Percentiles rank a stretch among this genome's conserved stretches.
phyloP scores from a whole-genome alignment of 2,329 filamentous ascomycete genomes.

The Ilyonectria robusta region DNA sequence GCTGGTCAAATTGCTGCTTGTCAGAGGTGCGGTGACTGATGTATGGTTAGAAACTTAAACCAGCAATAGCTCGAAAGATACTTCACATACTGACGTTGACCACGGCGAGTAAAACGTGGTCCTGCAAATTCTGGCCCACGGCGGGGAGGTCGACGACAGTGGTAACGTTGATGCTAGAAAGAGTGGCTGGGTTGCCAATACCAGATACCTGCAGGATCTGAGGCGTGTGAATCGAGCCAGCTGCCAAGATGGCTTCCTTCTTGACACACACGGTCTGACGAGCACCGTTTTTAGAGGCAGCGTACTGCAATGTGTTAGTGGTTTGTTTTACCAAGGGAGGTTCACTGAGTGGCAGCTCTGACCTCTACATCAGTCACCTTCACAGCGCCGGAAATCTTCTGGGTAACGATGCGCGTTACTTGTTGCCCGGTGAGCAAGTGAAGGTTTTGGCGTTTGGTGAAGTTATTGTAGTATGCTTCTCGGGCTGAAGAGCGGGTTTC shows the following conservation, averaged over 20 bases:
- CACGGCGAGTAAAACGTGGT: slow-evolving; percentile 48
- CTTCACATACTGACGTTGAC: slow-evolving; percentile 22
- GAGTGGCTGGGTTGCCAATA: slow-evolving; percentile 56
- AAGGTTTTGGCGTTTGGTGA: slow-evolving; percentile 33
- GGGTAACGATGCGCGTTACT: slow-evolving; percentile 38
- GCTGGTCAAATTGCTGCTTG: slow-evolving; percentile 17
- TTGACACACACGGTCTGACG: slow-evolving; percentile 26
- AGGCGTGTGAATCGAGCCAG: slow-evolving; percentile 58
- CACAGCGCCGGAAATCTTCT: slow-evolving; percentile 22
- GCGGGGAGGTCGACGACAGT: slow-evolving; percentile 61
- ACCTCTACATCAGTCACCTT: slow-evolving; percentile 40
- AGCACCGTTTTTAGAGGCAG: slow-evolving; percentile 11
- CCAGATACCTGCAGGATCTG: slow-evolving; percentile 66
- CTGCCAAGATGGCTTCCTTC: slow-evolving; percentile 59
- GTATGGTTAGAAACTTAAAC: background rate
- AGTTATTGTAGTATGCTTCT: slow-evolving; percentile 36
- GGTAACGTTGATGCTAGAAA: slow-evolving; percentile 56
- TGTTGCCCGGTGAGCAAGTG: slow-evolving; percentile 32
- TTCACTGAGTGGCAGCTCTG: background rate
- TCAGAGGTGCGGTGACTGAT: slow-evolving; percentile 35
- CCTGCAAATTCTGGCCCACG: slow-evolving; percentile 64
- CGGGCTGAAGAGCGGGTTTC: slow-evolving; percentile 36
- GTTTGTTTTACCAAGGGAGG: rapidly evolving
- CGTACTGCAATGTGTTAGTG: slow-evolving; percentile 19
- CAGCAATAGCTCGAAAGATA: background rate